Evolutionary conservation across 106 monocot species (phyloP).

Genomic region (Allium fistulosum): DNA sequence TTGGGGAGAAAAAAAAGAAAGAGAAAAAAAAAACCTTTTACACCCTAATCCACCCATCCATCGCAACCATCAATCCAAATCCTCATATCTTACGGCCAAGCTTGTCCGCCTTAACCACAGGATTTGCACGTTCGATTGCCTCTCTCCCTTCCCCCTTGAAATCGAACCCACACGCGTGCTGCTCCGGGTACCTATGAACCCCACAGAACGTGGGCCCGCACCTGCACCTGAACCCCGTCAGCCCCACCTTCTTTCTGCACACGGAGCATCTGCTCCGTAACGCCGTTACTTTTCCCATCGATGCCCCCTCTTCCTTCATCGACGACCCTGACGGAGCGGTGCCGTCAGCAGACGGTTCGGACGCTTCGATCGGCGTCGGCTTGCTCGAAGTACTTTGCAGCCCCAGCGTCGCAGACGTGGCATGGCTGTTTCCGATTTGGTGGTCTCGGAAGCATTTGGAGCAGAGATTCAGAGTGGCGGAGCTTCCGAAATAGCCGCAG

Average conservation of each 20-base stretch:
- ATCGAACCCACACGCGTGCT: conserved; percentile 7
- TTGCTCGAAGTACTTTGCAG: background rate
- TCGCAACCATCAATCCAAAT: no score
- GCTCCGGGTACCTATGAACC: conserved; percentile 11
- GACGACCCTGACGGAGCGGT: background rate
- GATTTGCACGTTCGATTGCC: conserved; percentile 9
- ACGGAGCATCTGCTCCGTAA: background rate
- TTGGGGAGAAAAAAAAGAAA: no score
- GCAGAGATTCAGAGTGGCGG: conserved; percentile 35
- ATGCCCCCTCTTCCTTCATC: background rate
- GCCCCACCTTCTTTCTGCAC: conserved; percentile 14
- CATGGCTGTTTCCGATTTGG: conserved; percentile 4
- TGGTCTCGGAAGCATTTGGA: conserved; percentile 37
- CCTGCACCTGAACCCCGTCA: conserved; percentile 12
- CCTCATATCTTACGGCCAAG: conserved; percentile 5
- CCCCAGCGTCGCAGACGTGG: conserved; percentile 3
- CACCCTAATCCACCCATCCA: no score
- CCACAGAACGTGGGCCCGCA: conserved; percentile 10
- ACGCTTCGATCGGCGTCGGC: background rate
- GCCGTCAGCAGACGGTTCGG: background rate
- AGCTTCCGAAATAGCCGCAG: conserved; percentile 42
- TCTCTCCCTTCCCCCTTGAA: conserved; percentile 4
- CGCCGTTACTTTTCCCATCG: no score
- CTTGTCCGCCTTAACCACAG: conserved; percentile 7
- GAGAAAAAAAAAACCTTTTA: no score